Conservation (phyloP, 768 basidiomycete genomes). For the Russula abietina region DNA sequence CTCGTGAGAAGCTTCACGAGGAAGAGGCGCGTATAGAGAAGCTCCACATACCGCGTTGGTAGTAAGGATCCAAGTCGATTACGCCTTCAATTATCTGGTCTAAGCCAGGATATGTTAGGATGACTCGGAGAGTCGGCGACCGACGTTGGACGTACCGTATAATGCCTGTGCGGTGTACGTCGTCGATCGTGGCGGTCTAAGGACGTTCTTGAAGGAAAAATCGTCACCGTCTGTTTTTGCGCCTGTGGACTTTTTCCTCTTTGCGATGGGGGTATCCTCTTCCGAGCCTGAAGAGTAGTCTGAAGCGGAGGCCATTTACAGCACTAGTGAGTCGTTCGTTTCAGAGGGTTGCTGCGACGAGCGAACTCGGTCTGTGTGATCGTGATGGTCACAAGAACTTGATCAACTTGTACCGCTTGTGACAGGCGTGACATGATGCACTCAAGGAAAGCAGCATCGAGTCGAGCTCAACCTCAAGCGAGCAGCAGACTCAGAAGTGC, state of each 20-base stretch:
- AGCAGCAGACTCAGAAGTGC: constrained; percentile 9
- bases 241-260: constrained; percentile 12
- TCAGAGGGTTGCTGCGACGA: too few relatives aligned
- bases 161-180: constrained; percentile 59
- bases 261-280: constrained; percentile 8
- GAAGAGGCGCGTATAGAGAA: neutral
- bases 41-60: constrained; percentile 48
- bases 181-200: constrained; percentile 53
- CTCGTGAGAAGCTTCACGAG: neutral
- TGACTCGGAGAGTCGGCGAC: neutral
- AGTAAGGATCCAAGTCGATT: constrained; percentile 58
- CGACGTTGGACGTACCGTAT: constrained; percentile 41
- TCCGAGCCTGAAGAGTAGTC: constrained; percentile 21
- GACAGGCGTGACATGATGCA: neutral
- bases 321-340: neutral
- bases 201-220: constrained; percentile 36
- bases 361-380: neutral
- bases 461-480: neutral
- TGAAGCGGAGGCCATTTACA: constrained; percentile 15
- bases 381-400: neutral
- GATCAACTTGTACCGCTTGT: neutral
- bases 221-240: constrained; percentile 27
- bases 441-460: neutral
- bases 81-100: constrained; percentile 42
- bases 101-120: constrained; percentile 25